These are phyloP conservation scores for Mallotus nudiflorus DNA, from an alignment of 345 rosid species.

Conservation along the genomic window DNA sequence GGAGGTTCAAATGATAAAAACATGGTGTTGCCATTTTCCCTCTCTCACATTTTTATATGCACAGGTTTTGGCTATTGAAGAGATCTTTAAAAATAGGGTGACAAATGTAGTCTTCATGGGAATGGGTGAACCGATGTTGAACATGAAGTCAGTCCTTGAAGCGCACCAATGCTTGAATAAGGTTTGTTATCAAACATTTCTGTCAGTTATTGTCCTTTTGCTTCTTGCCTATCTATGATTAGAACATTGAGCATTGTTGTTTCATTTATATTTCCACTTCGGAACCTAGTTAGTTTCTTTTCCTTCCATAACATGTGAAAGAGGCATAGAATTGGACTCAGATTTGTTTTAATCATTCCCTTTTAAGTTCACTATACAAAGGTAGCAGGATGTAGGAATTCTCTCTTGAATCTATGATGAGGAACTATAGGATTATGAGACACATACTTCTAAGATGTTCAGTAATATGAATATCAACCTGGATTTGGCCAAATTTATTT, in stretches of 20 bases:
- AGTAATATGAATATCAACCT: neutral
- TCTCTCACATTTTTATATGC: neutral
- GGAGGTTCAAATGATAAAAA: neutral
- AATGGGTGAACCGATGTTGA: conserved; percentile 99
- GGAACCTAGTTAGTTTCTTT: neutral
- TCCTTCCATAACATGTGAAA: neutral
- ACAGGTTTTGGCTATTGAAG: conserved; percentile 90
- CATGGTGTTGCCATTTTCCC: neutral
- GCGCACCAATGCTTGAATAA: conserved; percentile 92
- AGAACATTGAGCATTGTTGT: neutral
- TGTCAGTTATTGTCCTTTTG: neutral
- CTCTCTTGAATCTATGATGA: neutral
- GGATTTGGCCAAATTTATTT: neutral
- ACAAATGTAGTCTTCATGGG: conserved; percentile 98
- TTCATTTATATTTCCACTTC: neutral
- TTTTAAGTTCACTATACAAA: neutral
- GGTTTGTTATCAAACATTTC: conserved; percentile 38
- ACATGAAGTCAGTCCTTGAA: conserved; percentile 84
- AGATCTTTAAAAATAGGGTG: conserved; percentile 84
- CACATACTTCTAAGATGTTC: neutral
- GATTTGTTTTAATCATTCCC: neutral
- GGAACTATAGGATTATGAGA: neutral
- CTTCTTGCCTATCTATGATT: conserved; percentile 15
- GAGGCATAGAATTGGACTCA: too few species aligned
- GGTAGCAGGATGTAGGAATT: neutral